Base-by-base conservation (phyloP, 192 early-diverging fungal species). In the Entomortierella lignicola region DNA sequence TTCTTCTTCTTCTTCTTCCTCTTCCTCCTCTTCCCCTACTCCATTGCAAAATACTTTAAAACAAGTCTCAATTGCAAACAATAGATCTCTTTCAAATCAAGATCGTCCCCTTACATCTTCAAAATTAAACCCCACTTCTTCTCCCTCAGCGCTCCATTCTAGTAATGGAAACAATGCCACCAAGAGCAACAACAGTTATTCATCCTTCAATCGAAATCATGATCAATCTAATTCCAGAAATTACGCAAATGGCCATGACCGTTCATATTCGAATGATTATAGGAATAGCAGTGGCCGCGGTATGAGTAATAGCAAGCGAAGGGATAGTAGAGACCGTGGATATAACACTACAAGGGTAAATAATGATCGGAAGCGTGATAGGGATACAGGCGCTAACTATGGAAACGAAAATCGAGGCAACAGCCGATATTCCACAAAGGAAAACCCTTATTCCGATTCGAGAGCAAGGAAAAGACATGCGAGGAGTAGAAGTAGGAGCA, bases 141-240 rank as follows among this genome's bases (percentile, higher is more conserved):
- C 71, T 4, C 59, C 62, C 48, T 65, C 61, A 10, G 21, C 39
- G 11, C 39, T 34, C 8, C 61, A 6, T 7, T 27, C 58, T 6
- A 42, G 30, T n/a, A 48, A 39, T 54, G 25, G 44, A 47, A 3
- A 15, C 17, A 47, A 47, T 47, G 44, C 5, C n/a, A n/a, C n/a
- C 44, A 47, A 20, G 15, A 15, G 44, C 21, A 51, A 55, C 7
- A 17, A 21, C 58, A 60, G 17, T 21, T 57, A 25, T 43, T 11
- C 15, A 8, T 50, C 41, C 50, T 43, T 48, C 44, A 55, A 23
- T 43, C 64, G 63, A 17, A 65, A 55, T 47, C 21, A 67, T 53
- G 72, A 75, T 52, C 56, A 59, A 66, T 18, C 30, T 4, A 48
- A 65, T 73, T 73, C 63, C 63, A 73, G 48, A 66, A 66, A 63